Conservation (phyloP, 495 filamentous ascomycete genomes). For the Durotheca rogersii region DNA sequence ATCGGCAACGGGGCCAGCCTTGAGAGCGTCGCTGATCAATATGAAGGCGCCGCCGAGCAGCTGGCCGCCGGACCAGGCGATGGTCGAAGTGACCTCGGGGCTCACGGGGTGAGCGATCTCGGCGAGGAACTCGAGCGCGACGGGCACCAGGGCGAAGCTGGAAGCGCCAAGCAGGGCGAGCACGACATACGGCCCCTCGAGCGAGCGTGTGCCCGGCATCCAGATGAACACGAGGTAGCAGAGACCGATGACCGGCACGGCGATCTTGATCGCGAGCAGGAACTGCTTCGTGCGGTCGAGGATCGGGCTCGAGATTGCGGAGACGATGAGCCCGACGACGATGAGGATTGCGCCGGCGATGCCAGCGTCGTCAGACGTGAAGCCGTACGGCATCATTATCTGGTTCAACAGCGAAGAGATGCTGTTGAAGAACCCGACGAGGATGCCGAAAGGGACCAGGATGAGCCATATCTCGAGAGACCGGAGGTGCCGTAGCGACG, state of each 20-base stretch:
- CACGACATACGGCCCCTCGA: slow-evolving; percentile 73
- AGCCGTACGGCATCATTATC: slow-evolving; percentile 80
- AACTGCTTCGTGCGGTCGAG: slow-evolving; percentile 83
- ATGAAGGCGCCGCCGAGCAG: slow-evolving; percentile 81
- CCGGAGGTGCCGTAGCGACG: slow-evolving; percentile 51
- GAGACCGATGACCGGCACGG: slow-evolving; percentile 72
- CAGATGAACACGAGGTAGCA: slow-evolving; percentile 78
- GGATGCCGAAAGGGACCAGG: slow-evolving; percentile 73
- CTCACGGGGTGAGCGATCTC: slow-evolving; percentile 84
- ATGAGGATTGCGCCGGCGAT: slow-evolving; percentile 91
- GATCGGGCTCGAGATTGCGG: slow-evolving; percentile 76
- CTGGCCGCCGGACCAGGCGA: slow-evolving; percentile 83
- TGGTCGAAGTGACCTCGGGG: slow-evolving; percentile 80
- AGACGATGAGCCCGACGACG: slow-evolving; percentile 73
- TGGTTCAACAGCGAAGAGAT: slow-evolving; percentile 87
- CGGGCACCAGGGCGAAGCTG: slow-evolving; percentile 76
- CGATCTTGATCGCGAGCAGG: slow-evolving; percentile 68
- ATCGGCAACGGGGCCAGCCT: slow-evolving; percentile 52
- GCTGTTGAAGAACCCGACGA: slow-evolving; percentile 92
- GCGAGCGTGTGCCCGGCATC: slow-evolving; percentile 66
- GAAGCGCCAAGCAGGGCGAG: slow-evolving; percentile 73
- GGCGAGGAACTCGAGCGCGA: slow-evolving; percentile 82
- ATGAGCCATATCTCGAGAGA: slow-evolving; percentile 74
- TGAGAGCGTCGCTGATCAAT: slow-evolving; percentile 75
- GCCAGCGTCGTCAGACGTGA: slow-evolving; percentile 77